Base-by-base conservation (phyloP, 805 yeast genomes). In the Kazachstania psychrophila region DNA sequence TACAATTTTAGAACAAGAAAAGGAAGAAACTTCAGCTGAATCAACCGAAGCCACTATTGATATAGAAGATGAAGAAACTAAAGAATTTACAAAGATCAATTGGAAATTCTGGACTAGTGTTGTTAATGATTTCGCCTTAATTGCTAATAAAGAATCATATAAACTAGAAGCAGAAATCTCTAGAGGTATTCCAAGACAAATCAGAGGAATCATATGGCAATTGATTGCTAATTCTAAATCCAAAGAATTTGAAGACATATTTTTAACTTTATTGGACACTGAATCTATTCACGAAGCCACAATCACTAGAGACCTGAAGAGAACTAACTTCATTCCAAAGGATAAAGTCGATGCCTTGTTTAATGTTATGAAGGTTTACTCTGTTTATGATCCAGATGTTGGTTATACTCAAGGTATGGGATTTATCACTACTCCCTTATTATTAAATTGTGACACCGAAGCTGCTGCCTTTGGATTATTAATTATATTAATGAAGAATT, bases 381-480 rank as follows among this genome's bases (percentile, higher is more conserved):
- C 92, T 16, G 62, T 85, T 33, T 80, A 74, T 56, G 97, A 92
- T 57, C 77, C 82, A 1, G 96, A 88, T 35, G 96, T 92, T 34
- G 98, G 98, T 0, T 92, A 92, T 53, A 92, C 96, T 2, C 98
- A 92, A 60, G 97, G 98, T 6, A 87, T 92, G 96, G 94, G 94
- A 1, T 92, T 92, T 52, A 75, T 92, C 30, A 74, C 84, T 0
- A 86, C 86, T 5, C 96, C 98, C 2, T 60, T 92, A 33, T 64
- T 87, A 31, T 68, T 88, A 65, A 84, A 84, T 48, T 73, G 86
- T 29, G 50, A 54, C 23, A 41, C 55, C 6, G 95, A 88, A 46
- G 69, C 79, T 31, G 96, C 89, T 56, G 77, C 95, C 4, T 89
- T 89, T 61, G 77, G 92, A 41, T 58, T 88, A 48, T 65, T 89